A percentile compares a stretch with the other conserved stretches of the same genome.
phyloP scores from a whole-genome alignment of 225 moss, liverwort and hornwort genomes.

The Climacium dendroides region DNA sequence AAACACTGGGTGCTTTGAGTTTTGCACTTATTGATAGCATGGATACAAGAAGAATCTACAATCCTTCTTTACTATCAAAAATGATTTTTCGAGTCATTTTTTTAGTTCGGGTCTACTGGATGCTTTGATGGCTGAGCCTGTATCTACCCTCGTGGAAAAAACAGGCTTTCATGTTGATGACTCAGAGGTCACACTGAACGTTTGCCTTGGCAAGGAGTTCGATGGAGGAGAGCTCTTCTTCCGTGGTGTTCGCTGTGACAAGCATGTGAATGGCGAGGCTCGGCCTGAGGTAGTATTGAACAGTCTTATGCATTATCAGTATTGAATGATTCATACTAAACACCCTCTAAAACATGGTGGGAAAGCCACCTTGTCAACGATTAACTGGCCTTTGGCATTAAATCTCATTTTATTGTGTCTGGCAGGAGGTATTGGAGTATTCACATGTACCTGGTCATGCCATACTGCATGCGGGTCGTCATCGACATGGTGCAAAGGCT shows the following conservation, averaged over 20 bases:
- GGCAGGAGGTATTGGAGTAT: constrained; percentile 93
- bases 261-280: constrained; percentile 98
- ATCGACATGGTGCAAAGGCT: constrained; percentile 94
- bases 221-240: constrained; percentile 98
- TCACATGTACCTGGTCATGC: constrained; percentile 92
- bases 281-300: constrained; percentile 67
- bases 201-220: constrained; percentile 99
- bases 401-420: neutral
- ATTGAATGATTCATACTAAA: neutral
- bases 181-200: constrained; percentile 98
- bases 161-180: constrained; percentile 99
- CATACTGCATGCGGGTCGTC: constrained; percentile 93
- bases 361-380: neutral
- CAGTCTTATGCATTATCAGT: neutral
- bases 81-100: neutral
- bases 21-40: neutral
- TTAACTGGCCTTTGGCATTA: neutral
- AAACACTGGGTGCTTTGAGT: neutral
- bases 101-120: neutral
- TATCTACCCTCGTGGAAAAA: constrained; percentile 22
- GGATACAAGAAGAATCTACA: neutral
- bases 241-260: constrained; percentile 96
- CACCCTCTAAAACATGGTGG: neutral
- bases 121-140: neutral
- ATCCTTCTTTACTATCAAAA: neutral